These are phyloP conservation scores for Monilinia laxa DNA, from an alignment of 2,329 filamentous ascomycete genomes.

Conservation along the genomic window DNA sequence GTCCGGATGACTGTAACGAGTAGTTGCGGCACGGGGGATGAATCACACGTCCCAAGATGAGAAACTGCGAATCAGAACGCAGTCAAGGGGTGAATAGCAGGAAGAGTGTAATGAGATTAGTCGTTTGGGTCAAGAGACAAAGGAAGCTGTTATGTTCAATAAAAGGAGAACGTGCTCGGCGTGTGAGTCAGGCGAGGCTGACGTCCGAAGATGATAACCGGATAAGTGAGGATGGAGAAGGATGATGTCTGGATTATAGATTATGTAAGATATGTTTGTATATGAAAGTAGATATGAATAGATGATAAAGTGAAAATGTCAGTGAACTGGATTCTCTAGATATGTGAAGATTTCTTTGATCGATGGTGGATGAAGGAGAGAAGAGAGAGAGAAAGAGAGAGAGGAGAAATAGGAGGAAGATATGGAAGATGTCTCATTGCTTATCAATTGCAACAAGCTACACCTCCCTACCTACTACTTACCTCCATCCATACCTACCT, in stretches of 20 bases:
- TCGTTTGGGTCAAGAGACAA: not conserved
- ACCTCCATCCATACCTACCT: not conserved
- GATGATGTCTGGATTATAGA: constrained; percentile 7
- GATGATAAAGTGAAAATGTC: not conserved
- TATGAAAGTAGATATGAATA: not conserved
- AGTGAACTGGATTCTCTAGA: not conserved
- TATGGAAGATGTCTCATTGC: constrained; percentile 12
- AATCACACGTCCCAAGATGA: constrained; percentile 9
- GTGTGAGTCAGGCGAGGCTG: constrained; percentile 19
- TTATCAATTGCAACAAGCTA: constrained; percentile 7
- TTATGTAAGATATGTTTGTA: constrained; percentile 1
- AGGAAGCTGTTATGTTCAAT: not conserved
- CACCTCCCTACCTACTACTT: not conserved
- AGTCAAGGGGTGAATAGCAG: constrained; percentile 19
- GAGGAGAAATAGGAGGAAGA: not conserved
- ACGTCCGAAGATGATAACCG: not conserved
- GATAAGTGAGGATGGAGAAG: constrained; percentile 14
- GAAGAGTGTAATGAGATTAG: not conserved
- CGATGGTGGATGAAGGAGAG: not conserved
- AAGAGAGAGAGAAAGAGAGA: not conserved
- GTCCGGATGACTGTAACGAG: constrained; percentile 12
- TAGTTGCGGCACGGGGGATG: constrained; percentile 12
- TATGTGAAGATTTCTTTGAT: not conserved
- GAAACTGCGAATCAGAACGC: constrained; percentile 16
- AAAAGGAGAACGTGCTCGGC: constrained; percentile 6